These are phyloP conservation scores for Graphilbum sp. DNA, from an alignment of 2,329 filamentous ascomycete genomes.

Conservation along the genomic window DNA sequence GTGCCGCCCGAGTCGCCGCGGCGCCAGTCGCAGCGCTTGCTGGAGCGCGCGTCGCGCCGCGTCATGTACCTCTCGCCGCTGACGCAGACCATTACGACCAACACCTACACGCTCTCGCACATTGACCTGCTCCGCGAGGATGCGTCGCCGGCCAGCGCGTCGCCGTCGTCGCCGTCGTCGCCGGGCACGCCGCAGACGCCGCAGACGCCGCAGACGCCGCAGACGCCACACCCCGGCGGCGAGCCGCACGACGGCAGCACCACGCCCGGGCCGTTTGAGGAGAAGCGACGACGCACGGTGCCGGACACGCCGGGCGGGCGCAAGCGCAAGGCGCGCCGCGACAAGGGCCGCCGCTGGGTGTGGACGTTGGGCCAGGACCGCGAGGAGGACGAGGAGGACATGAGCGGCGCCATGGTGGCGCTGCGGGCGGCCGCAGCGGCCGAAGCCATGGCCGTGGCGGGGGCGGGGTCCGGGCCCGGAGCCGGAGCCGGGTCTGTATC, in stretches of 20 bases:
- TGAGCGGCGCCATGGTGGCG: slow-evolving; percentile 15
- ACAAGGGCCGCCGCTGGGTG: slow-evolving; percentile 48
- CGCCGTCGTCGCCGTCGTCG: slow-evolving; percentile 16
- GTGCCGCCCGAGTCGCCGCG: slow-evolving; percentile 34
- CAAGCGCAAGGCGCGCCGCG: slow-evolving; percentile 33
- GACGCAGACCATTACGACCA: slow-evolving; percentile 46
- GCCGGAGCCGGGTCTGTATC: too few species aligned
- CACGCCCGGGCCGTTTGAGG: slow-evolving; percentile 47
- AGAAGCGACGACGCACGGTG: slow-evolving; percentile 44
- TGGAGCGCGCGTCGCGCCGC: slow-evolving; percentile 35
- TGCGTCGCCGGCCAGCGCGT: slow-evolving; percentile 27
- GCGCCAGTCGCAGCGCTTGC: slow-evolving; percentile 35
- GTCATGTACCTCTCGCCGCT: slow-evolving; percentile 48
- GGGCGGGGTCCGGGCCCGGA: too few species aligned
- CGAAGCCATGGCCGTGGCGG: slow-evolving; percentile 1
- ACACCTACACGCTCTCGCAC: slow-evolving; percentile 44
- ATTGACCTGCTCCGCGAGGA: slow-evolving; percentile 46
- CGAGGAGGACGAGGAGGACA: slow-evolving; percentile 20
- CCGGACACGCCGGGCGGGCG: too few species aligned
- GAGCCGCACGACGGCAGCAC: slow-evolving; percentile 44
- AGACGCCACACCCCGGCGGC: slow-evolving; percentile 25
- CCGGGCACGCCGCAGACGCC: not conserved
- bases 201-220: not conserved
- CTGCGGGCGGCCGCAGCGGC: slow-evolving; percentile 11
- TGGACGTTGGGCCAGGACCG: slow-evolving; percentile 43